Evolutionary conservation across 164 flowering plant genomes (phyloP).

Genomic region (Santalum album): DNA sequence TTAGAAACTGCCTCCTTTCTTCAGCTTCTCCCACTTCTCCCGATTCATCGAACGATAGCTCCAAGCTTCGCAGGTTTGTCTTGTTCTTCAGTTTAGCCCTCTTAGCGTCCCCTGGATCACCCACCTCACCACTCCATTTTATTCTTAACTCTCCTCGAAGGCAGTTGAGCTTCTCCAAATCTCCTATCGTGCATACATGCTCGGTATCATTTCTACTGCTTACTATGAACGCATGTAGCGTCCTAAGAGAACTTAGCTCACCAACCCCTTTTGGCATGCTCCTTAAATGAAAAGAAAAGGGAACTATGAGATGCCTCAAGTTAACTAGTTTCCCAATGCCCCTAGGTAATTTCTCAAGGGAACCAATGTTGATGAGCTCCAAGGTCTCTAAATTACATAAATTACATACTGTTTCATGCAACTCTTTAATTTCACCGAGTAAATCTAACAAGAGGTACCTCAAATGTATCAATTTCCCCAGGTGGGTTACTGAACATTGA

Average conservation of each 20-base stretch:
- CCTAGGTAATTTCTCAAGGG: not conserved
- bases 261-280: not conserved
- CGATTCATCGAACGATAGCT: too few relatives aligned
- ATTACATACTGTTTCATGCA: not conserved
- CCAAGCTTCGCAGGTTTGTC: too few relatives aligned
- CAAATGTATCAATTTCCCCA: conserved; percentile 2
- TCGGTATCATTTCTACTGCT: too few relatives aligned
- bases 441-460: not conserved
- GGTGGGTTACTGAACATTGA: too few relatives aligned
- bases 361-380: not conserved
- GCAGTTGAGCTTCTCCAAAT: too few relatives aligned
- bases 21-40: too few relatives aligned
- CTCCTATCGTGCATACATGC: too few relatives aligned
- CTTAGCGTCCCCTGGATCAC: too few relatives aligned
- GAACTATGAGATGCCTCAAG: not conserved
- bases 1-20: too few relatives aligned
- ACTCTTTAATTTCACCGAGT: not conserved
- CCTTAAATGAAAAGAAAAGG: not conserved
- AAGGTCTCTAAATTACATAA: conserved; percentile 1
- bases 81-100: too few relatives aligned
- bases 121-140: too few relatives aligned
- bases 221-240: not conserved
- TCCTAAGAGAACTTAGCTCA: not conserved
- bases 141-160: too few relatives aligned
- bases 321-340: not conserved